Conservation (phyloP, 371 early-diverging fungal genomes). For the Nematocida displodere region DNA sequence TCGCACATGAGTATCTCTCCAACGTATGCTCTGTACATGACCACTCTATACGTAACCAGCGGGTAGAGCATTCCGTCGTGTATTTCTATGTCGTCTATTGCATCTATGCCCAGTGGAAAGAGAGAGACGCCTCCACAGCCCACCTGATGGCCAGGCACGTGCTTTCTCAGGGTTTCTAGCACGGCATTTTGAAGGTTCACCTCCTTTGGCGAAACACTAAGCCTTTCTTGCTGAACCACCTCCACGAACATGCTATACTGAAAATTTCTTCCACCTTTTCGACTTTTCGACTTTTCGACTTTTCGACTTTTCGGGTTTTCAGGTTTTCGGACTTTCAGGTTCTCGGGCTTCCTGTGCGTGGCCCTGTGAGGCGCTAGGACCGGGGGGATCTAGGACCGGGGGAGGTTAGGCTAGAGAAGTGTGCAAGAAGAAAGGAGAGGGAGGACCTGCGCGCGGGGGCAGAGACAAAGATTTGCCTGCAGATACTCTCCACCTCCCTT, state of each 20-base stretch:
- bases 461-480: no score
- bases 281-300: not conserved
- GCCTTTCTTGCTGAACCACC: conserved; percentile 20
- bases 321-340: no score
- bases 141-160: conserved; percentile 9
- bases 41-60: conserved; percentile 27
- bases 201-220: conserved; percentile 13
- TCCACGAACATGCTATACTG: conserved; percentile 40
- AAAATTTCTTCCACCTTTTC: not conserved
- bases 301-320: no score
- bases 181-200: conserved; percentile 5
- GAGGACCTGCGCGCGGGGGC: no score
- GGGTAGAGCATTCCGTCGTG: conserved; percentile 45
- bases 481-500: not conserved
- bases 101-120: conserved; percentile 13
- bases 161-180: not conserved
- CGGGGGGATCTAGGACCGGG: no score
- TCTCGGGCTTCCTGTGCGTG: no score
- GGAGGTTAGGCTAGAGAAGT: no score
- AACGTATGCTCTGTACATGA: conserved; percentile 19
- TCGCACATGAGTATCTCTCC: conserved; percentile 36
- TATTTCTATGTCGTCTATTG: conserved; percentile 18
- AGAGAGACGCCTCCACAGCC: conserved; percentile 8
- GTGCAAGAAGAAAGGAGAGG: no score
- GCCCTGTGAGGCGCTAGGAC: no score